Evolutionary conservation across 2,329 filamentous ascomycete species (phyloP).

Genomic region (Ascochyta clinopodiicola): DNA sequence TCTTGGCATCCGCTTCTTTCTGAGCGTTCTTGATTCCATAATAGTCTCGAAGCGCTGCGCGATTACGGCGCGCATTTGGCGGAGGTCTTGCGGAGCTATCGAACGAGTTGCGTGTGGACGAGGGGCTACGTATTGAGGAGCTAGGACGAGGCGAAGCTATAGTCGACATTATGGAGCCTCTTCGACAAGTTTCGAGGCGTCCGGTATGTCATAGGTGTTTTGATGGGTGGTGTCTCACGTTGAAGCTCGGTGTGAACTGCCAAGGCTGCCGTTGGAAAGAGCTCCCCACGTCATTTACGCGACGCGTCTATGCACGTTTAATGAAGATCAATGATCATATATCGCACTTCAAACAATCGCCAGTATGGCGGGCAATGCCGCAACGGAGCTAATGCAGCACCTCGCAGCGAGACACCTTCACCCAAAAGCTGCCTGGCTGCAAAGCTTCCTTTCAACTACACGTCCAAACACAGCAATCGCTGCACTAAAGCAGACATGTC

Average conservation of each 20-base stretch:
- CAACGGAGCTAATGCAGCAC: conserved; percentile 58
- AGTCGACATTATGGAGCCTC: conserved; percentile 57
- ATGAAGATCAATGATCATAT: background rate
- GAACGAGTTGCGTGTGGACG: conserved; percentile 80
- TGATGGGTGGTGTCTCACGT: conserved; percentile 2
- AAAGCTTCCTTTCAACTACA: conserved; percentile 64
- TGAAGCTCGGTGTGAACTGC: conserved; percentile 18
- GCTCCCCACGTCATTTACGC: conserved; percentile 33
- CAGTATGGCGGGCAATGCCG: conserved; percentile 37
- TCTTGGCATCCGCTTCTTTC: conserved; percentile 38
- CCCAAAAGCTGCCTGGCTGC: conserved; percentile 68
- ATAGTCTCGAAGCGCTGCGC: conserved; percentile 89
- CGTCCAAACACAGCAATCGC: conserved; percentile 66
- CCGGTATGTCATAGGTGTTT: background rate
- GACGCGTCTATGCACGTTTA: conserved; percentile 24
- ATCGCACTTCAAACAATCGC: conserved; percentile 7
- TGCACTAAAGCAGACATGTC: conserved; percentile 78
- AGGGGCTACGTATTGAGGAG: conserved; percentile 69
- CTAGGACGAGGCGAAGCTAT: conserved; percentile 66
- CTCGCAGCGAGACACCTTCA: conserved; percentile 61
- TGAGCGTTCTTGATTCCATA: conserved; percentile 75
- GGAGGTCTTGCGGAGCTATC: conserved; percentile 42
- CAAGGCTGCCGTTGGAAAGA: conserved; percentile 25
- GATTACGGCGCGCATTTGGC: conserved; percentile 68
- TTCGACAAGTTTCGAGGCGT: conserved; percentile 7